Evolutionary conservation across 1,284 basidiomycete genomes (phyloP).

Genomic region (Boletellus deceptivus): DNA sequence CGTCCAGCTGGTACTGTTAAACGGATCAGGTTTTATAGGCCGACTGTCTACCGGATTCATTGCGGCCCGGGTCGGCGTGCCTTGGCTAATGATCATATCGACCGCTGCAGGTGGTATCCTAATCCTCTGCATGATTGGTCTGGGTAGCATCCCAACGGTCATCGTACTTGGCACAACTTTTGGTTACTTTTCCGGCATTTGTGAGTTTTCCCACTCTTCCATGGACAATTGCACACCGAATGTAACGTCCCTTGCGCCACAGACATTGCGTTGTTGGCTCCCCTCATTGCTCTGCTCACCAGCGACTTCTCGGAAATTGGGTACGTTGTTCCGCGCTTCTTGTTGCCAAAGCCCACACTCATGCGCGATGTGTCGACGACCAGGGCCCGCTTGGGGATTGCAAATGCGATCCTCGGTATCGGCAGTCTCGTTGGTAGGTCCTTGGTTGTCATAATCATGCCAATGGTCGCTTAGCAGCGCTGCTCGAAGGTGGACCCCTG

Average conservation of each 20-base stretch:
- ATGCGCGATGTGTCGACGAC: not conserved
- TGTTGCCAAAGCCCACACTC: not conserved
- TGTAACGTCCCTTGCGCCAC: not conserved
- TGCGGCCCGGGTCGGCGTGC: conserved; percentile 19
- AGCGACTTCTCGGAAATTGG: conserved; percentile 32
- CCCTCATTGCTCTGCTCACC: conserved; percentile 34
- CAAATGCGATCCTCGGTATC: conserved; percentile 4
- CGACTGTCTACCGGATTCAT: conserved; percentile 29
- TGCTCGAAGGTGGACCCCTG: conserved; percentile 24
- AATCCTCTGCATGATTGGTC: conserved; percentile 29
- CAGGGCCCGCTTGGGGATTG: conserved; percentile 31
- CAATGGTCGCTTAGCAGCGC: not conserved
- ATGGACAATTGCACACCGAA: no score
- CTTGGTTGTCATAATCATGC: not conserved
- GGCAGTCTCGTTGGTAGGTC: conserved; percentile 10
- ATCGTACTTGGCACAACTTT: conserved; percentile 24
- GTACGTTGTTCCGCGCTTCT: conserved; percentile 8
- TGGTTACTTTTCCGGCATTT: conserved; percentile 42
- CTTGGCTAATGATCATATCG: conserved; percentile 15
- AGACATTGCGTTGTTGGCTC: conserved; percentile 35
- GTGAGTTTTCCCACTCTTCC: conserved; percentile 24
- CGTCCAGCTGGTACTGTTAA: conserved; percentile 28
- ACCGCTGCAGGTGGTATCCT: conserved; percentile 29
- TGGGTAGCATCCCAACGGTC: conserved; percentile 18
- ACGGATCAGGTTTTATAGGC: conserved; percentile 24